Conservation (phyloP, 257 asterid genomes). For the Gentiana straminea region DNA sequence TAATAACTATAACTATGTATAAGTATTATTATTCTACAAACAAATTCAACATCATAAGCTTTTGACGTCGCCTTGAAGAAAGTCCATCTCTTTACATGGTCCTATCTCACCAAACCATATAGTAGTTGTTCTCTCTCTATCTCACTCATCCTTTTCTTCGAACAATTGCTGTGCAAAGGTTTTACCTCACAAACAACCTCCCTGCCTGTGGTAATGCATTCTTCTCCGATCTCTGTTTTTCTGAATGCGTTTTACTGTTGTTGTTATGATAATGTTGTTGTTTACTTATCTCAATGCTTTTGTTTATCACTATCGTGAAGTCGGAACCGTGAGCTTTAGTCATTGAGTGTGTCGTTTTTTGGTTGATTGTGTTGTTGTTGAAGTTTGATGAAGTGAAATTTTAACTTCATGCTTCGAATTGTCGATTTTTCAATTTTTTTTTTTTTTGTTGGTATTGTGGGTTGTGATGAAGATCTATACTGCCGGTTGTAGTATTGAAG, state of each 20-base stretch:
- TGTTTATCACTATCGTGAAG: too few relatives aligned
- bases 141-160: not conserved
- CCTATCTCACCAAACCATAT: not conserved
- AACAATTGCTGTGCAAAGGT: not conserved
- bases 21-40: too few relatives aligned
- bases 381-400: not conserved
- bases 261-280: not conserved
- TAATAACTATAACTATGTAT: too few relatives aligned
- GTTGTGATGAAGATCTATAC: slow-evolving; percentile 31
- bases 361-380: not conserved
- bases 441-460: slow-evolving; percentile 5
- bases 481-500: slow-evolving; percentile 4
- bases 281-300: too few relatives aligned
- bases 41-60: too few relatives aligned
- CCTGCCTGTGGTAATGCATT: not conserved
- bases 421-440: not conserved
- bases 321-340: not conserved
- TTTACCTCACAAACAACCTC: not conserved
- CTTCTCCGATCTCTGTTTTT: not conserved
- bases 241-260: not conserved
- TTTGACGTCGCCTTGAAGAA: too few relatives aligned
- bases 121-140: not conserved
- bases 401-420: too few relatives aligned
- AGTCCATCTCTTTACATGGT: not conserved
- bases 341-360: not conserved